Evolutionary conservation across 1,284 basidiomycete species (phyloP).

Genomic region (Porphyrellus sp.): DNA sequence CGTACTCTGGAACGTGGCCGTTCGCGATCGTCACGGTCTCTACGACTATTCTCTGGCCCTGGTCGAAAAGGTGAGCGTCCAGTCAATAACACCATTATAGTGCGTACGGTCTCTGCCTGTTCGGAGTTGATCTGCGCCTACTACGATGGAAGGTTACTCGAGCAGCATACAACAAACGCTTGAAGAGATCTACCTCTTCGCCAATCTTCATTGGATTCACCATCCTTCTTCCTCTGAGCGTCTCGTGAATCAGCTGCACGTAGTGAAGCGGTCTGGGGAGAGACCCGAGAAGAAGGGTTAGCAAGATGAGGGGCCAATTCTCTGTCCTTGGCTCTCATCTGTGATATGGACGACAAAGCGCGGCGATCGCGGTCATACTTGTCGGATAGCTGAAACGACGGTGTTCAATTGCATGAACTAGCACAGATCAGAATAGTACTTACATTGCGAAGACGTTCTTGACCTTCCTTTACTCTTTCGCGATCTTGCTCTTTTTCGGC

Average conservation of each 20-base stretch:
- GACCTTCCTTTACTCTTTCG: constrained; percentile 70
- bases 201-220: constrained; percentile 76
- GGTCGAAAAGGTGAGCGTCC: constrained; percentile 13
- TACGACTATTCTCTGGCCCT: constrained; percentile 50
- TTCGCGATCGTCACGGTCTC: constrained; percentile 58
- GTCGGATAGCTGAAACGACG: constrained; percentile 61
- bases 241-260: constrained; percentile 59
- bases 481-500: constrained; percentile 63
- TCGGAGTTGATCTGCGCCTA: constrained; percentile 51
- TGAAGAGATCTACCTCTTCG: constrained; percentile 57
- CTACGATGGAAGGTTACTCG: constrained; percentile 4
- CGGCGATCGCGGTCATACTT: constrained; percentile 82
- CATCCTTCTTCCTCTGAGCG: constrained; percentile 60
- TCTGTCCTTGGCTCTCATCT: constrained; percentile 61
- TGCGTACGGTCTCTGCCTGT: constrained; percentile 57
- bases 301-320: constrained; percentile 63
- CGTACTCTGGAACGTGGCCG: constrained; percentile 58
- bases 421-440: constrained; percentile 31
- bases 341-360: constrained; percentile 44
- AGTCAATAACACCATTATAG: constrained; percentile 1
- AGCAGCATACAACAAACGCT: neutral
- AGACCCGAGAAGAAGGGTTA: constrained; percentile 41
- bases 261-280: constrained; percentile 38
- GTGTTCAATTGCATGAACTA: constrained; percentile 10
- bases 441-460: constrained; percentile 71